Base-by-base conservation (phyloP, 306 rosid genomes). In the Castanea mollissima region DNA sequence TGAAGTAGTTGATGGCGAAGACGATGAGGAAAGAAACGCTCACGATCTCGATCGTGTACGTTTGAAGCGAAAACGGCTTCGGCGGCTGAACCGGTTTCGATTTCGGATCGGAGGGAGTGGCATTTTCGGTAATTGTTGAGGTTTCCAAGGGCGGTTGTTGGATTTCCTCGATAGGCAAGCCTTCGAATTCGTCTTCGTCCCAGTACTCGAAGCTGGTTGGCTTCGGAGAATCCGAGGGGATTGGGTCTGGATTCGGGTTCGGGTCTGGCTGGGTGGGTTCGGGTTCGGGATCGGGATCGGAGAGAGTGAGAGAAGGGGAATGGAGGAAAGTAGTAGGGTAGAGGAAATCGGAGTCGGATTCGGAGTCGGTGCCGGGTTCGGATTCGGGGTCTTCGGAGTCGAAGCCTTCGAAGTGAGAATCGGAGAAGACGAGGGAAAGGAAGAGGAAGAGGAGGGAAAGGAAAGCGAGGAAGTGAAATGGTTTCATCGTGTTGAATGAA, bases 171-270 rank as follows among this genome's bases (percentile, higher is more conserved):
- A 69, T 23, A 13, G 99, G 99, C 1, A 93, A 54, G 57, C 98
- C 99, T 84, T 96, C 98, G 80, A 96, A 96, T 80, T 96, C 98
- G 11, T 96, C 98, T 69, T 96, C 98, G 75, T 96, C 99, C 99
- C 98, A 96, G 68, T 87, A 84, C 84, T 87, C 97, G 41, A 89
- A 90, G 88, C 83, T 65, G 44, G 94, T 75, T 0, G 92, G 75
- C 21, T 89, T 87, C 27, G 96, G 84, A 74, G 71, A 82, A 85
- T 89, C 92, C 62, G 88, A 23, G 0, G 86, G 51, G 15, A 55
- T 73, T 62, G 87, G 73, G 20, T 54, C 72, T 35, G 81, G 35
- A 41, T 55, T 38, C 8, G 76, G 79, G 20, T 2, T 20, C 6
- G 83, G 85, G 15, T 77, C 76, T 38, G 87, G 80, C 0, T 79